Evolutionary conservation across 148 eudicot species (phyloP), one percentile per base, ranked within the genome.

Genomic region (Diospyros kaki): DNA sequence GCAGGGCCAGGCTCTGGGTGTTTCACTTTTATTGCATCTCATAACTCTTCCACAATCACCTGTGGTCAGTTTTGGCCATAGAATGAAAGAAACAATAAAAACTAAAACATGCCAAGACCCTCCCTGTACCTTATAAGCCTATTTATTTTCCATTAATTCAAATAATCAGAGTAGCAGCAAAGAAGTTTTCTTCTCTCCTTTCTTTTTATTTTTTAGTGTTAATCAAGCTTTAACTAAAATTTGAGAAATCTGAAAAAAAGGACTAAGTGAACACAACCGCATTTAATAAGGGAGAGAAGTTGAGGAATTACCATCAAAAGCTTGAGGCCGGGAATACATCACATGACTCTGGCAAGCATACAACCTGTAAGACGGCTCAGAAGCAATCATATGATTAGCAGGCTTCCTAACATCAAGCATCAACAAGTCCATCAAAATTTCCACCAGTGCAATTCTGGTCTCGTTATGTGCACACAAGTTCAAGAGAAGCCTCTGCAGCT

Each of bases 261-360:
- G 44, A 42, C 68, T 44, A 11, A 60, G 41, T 48, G 52, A 73
- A 60, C 17, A 3, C 9, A 48, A 46, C 28, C 6, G 45, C 58
- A 73, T 50, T 50, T 46, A 55, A 59, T 17, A 12, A 69, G 53
- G 60, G 5, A 58, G 50, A 14, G 43, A 10, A 68, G 61, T 56
- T 72, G 48, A 58, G 15, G 50, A 2, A 85, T 78, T 83, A 96
- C 99, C 99, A 73, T 96, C 97, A 79, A 87, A 73, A 72, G 78
- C 89, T 73, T 93, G 99, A 67, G 99, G 93, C 54, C 97, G 98
- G 79, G 98, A 89, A 87, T 93, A 96, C 86, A 86, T 89, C 66
- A 89, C 97, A 62, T 96, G 93, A 82, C 96, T 88, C 86, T 91
- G 97, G 75, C 99, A 93, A 56, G 83, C 98, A 83, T 96, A 96